Percentiles rank a stretch among this genome's conserved stretches.
phyloP scores from a whole-genome alignment of 2,329 filamentous ascomycete genomes.

The Didymella exigua region DNA sequence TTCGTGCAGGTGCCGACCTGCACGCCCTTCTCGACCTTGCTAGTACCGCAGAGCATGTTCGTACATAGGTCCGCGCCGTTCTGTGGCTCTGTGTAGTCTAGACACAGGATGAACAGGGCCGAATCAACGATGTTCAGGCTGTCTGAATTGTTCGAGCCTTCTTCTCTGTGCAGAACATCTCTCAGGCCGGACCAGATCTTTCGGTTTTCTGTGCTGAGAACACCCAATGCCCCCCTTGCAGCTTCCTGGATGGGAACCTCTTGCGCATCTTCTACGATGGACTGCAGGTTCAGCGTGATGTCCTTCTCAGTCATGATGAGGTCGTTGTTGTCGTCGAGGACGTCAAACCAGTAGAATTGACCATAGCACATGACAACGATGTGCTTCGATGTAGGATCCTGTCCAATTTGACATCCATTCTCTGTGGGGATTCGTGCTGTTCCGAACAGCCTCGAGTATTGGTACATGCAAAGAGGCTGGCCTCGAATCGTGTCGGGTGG shows the following conservation, averaged over 20 bases:
- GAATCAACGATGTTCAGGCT: slow-evolving; percentile 95
- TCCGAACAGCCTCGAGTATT: slow-evolving; percentile 93
- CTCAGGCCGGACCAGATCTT: slow-evolving; percentile 93
- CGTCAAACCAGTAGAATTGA: slow-evolving; percentile 99
- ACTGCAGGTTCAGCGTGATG: slow-evolving; percentile 86
- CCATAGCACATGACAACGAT: slow-evolving; percentile 91
- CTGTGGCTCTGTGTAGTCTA: slow-evolving; percentile 88
- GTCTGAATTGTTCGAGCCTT: slow-evolving; percentile 92
- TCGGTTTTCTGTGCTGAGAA: slow-evolving; percentile 93
- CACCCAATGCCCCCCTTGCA: slow-evolving; percentile 91
- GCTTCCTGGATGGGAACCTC: slow-evolving; percentile 91
- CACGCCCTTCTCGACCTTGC: slow-evolving; percentile 86
- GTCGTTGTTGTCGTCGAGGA: slow-evolving; percentile 91
- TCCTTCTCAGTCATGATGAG: slow-evolving; percentile 98
- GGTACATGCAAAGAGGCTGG: slow-evolving; percentile 93
- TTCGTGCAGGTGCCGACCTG: slow-evolving; percentile 98
- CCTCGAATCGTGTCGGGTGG: slow-evolving; percentile 85
- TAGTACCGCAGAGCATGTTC: slow-evolving; percentile 98
- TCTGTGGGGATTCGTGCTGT: slow-evolving; percentile 94
- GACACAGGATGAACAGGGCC: slow-evolving; percentile 86
- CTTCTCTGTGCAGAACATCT: slow-evolving; percentile 83
- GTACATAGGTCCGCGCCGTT: slow-evolving; percentile 86
- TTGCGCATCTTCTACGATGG: slow-evolving; percentile 87
- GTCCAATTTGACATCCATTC: slow-evolving; percentile 92
- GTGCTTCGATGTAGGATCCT: slow-evolving; percentile 91